Evolutionary conservation across 228 moss, liverwort and hornwort species (phyloP).

Genomic region (Sphagnum magellanicum): DNA sequence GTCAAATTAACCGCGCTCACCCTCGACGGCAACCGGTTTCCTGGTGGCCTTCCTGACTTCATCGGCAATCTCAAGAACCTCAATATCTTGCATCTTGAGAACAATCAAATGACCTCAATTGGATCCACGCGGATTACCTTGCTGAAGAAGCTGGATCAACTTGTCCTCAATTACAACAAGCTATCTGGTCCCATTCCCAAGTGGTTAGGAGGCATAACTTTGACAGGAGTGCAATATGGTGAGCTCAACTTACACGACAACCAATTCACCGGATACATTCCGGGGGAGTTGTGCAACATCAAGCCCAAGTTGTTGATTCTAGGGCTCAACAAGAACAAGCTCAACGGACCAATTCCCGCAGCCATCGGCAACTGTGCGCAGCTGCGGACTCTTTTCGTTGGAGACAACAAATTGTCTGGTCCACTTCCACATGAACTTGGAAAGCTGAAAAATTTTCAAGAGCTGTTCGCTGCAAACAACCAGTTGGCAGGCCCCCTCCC

Average conservation of each 20-base stretch:
- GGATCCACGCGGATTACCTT: constrained; percentile 17
- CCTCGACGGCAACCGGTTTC: constrained; percentile 21
- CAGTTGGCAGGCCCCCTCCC: constrained; percentile 21
- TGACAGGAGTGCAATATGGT: too few relatives aligned
- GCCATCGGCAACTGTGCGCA: constrained; percentile 2
- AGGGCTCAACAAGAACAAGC: neutral
- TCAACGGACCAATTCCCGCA: neutral
- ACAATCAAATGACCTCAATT: constrained; percentile 14
- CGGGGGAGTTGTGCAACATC: constrained; percentile 9
- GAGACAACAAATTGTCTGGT: constrained; percentile 11
- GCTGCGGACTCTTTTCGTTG: neutral
- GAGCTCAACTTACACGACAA: neutral
- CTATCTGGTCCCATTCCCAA: constrained; percentile 13
- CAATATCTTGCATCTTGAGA: constrained; percentile 1
- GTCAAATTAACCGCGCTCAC: constrained; percentile 1
- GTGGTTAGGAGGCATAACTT: neutral
- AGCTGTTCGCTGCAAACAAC: constrained; percentile 6
- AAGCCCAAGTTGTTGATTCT: neutral
- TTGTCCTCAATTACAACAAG: constrained; percentile 14
- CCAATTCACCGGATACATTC: constrained; percentile 1
- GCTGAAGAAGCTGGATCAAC: constrained; percentile 12
- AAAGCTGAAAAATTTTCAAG: constrained; percentile 19
- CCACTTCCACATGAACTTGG: constrained; percentile 9
- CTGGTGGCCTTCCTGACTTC: constrained; percentile 21
- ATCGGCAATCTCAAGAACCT: constrained; percentile 12